Base-by-base conservation (phyloP, 257 asterid species). In the Rubia yunnanensis region DNA sequence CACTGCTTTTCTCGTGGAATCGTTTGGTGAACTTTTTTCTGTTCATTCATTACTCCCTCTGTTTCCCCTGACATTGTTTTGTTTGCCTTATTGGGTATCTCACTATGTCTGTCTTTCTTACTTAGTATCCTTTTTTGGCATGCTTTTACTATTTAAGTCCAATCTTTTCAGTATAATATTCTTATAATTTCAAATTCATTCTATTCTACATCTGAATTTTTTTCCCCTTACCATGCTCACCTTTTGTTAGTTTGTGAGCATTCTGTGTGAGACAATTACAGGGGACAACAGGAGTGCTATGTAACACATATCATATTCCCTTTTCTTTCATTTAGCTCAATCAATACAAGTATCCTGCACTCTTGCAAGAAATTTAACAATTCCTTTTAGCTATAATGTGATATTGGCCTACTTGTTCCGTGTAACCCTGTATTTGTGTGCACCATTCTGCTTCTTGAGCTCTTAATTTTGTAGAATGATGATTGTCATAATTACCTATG, bases 1-100 rank as follows among this genome's bases (percentile, higher is more conserved):
- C 46, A 48, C 26, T 48, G 52, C 52, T n/a, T 28, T 46, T 46
- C 20, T 64, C 39, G 9, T 64, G 59, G 30, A 64, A 64, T 18
- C 17, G 46, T 63, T 18, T 46, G 20, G 22, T 55, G 8, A 24
- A 26, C 5, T 22, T 55, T 55, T 55, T 24, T 18, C 7, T 55
- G n/a, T 49, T 7, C 7, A 32, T 6, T 36, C 14, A 44, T 10
- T 14, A 44, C 52, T 44, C 52, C 22, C n/a, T 15, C 52, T 44
- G 52, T 44, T 44, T n/a, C n/a, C 8, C 48, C 48, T 39, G 44
- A 38, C n/a, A 39, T 2, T 39, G 50, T 14, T 41, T 41, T 41
- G 50, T 13, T 41, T 41, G 18, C 15, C n/a, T 13, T 41, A 41
- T 41, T 41, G 50, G 50, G 50, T 41, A n/a, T 41, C 50, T 14